These are phyloP conservation scores for Pythium aquatile DNA, from an alignment of 352 stramenopile genomes.

Conservation along the genomic window DNA sequence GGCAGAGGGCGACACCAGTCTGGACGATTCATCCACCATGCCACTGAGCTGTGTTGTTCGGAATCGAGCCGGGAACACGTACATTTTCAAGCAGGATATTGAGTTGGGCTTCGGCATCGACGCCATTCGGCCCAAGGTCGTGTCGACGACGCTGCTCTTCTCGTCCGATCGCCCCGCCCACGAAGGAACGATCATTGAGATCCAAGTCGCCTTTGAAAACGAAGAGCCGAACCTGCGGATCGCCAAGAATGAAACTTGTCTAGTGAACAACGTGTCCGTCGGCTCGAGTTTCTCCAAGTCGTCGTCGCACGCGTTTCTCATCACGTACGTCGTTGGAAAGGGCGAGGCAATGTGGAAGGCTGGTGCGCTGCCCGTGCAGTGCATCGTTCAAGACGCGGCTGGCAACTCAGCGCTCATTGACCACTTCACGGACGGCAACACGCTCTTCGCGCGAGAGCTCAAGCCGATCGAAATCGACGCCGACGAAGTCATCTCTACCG, in stretches of 20 bases:
- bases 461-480: conserved; percentile 59
- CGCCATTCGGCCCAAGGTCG: conserved; percentile 39
- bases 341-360: conserved; percentile 53
- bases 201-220: conserved; percentile 48
- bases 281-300: conserved; percentile 49
- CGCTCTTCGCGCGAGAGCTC: conserved; percentile 56
- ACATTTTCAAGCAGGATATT: conserved; percentile 37
- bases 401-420: conserved; percentile 53
- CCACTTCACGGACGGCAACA: conserved; percentile 65
- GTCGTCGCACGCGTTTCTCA: conserved; percentile 40
- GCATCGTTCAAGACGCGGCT: conserved; percentile 45
- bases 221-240: conserved; percentile 39
- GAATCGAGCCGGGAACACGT: conserved; percentile 43
- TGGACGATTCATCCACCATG: conserved; percentile 33
- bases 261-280: conserved; percentile 65
- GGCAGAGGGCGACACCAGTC: conserved; percentile 35
- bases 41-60: conserved; percentile 41
- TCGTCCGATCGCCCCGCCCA: conserved; percentile 58
- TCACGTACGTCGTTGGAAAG: conserved; percentile 64
- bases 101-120: conserved; percentile 56
- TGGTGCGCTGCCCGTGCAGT: conserved; percentile 51
- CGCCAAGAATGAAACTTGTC: conserved; percentile 40
- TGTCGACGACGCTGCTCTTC: conserved; percentile 50
- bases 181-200: conserved; percentile 63
- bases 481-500: conserved; percentile 43